Evolutionary conservation across 2,329 filamentous ascomycete species (phyloP).

Genomic region (Harringtonia lauricola): DNA sequence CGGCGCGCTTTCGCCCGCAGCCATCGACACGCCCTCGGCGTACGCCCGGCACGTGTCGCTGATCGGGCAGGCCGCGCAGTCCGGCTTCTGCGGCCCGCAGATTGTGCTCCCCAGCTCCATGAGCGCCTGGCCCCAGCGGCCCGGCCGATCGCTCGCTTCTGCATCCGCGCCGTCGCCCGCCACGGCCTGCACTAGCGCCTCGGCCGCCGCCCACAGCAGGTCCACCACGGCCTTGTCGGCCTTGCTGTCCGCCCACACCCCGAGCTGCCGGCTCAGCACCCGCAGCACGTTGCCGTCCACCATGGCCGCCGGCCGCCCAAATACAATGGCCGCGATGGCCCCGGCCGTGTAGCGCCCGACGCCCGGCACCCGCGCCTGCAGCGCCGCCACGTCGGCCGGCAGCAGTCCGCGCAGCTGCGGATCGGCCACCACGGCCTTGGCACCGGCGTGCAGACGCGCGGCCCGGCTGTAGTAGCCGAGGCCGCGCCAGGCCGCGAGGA

Average conservation of each 20-base stretch:
- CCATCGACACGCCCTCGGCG: conserved; percentile 29
- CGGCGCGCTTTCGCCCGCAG: conserved; percentile 7
- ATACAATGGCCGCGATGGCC: conserved; percentile 51
- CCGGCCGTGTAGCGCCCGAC: conserved; percentile 54
- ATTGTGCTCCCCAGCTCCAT: conserved; percentile 57
- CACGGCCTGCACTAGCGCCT: conserved; percentile 40
- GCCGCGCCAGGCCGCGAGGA: conserved; percentile 47
- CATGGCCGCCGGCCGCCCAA: conserved; percentile 46
- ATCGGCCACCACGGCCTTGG: conserved; percentile 36
- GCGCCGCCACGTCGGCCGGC: conserved; percentile 31
- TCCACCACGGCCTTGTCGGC: conserved; percentile 40
- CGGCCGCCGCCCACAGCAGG: conserved; percentile 46
- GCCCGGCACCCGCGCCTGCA: conserved; percentile 42
- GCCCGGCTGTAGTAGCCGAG: conserved; percentile 56
- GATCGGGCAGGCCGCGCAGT: conserved; percentile 41
- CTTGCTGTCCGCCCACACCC: conserved; percentile 45
- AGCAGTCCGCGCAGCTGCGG: conserved; percentile 32
- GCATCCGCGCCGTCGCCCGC: conserved; percentile 24
- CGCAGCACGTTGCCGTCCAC: conserved; percentile 54
- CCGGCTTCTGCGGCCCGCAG: conserved; percentile 48
- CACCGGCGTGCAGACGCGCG: conserved; percentile 46
- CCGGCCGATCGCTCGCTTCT: conserved; percentile 35
- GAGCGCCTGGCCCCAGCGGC: conserved; percentile 51
- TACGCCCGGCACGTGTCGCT: conserved; percentile 39
- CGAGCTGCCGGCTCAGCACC: conserved; percentile 49